Percentiles rank a stretch among this genome's conserved stretches.
Evolutionary conservation across 257 asterid genomes (phyloP).

Genomic region (Plantago elongata): DNA sequence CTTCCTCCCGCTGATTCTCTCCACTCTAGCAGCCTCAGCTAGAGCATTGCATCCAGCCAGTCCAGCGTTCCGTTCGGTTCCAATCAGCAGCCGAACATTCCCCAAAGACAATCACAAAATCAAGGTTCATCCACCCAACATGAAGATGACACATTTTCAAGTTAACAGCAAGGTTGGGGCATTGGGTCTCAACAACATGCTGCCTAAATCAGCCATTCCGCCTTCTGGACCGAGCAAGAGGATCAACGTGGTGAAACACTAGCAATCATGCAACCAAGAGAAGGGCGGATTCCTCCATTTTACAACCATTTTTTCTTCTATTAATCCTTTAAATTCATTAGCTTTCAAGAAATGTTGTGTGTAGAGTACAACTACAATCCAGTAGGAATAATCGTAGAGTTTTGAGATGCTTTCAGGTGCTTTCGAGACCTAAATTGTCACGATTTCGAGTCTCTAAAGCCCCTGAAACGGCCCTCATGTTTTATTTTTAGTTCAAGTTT

Average conservation of each 20-base stretch:
- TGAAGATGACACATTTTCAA: too few relatives aligned
- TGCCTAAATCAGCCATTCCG: slow-evolving; percentile 2
- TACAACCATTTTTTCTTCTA: background rate
- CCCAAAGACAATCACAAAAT: background rate
- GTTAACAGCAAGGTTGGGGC: too few relatives aligned
- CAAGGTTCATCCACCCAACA: background rate
- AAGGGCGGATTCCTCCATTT: background rate
- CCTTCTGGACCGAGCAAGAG: slow-evolving; percentile 13
- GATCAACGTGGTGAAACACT: background rate
- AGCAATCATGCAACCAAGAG: background rate
- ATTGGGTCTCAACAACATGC: slow-evolving; percentile 2
- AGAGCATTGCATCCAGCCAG: background rate
- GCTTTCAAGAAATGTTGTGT: too few relatives aligned
- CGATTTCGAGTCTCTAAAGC: background rate
- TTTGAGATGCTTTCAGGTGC: background rate
- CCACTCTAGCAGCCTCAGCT: too few relatives aligned
- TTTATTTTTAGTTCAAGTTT: background rate
- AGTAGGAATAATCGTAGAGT: too few relatives aligned
- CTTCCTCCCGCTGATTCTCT: background rate
- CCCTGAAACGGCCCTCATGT: background rate
- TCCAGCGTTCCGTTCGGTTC: background rate
- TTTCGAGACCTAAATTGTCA: background rate
- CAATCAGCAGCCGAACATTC: background rate
- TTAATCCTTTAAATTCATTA: background rate
- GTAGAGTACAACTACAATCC: too few relatives aligned